These are phyloP conservation scores for Heliamphora exappendiculata DNA, from an alignment of 148 eudicot genomes.

Conservation along the genomic window DNA sequence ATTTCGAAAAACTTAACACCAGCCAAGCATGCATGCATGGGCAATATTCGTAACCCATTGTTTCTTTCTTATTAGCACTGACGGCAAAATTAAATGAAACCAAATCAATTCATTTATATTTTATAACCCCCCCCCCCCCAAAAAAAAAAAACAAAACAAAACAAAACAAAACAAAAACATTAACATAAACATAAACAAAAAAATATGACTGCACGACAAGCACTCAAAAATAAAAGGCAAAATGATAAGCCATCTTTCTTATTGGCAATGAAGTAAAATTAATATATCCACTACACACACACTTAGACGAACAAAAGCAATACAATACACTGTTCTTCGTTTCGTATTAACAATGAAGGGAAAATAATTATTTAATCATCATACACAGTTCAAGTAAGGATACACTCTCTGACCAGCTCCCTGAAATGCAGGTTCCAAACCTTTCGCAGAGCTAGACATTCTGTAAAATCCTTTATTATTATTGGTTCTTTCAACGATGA, in stretches of 20 bases:
- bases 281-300: neutral
- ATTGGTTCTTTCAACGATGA: constrained; percentile 1
- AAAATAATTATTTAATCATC: neutral
- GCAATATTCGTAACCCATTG: neutral
- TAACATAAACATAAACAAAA: too few relatives aligned
- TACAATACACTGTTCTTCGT: neutral
- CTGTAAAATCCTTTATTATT: constrained; percentile 7
- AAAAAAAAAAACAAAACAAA: too few relatives aligned
- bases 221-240: neutral
- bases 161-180: too few relatives aligned
- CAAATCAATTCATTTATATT: neutral
- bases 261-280: neutral
- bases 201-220: neutral
- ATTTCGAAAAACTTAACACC: too few relatives aligned
- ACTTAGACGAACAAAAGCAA: neutral
- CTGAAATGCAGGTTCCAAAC: constrained; percentile 90
- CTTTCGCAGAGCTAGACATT: constrained; percentile 77
- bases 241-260: neutral
- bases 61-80: neutral
- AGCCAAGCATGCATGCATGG: neutral
- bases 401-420: constrained; percentile 89
- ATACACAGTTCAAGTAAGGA: constrained; percentile 41
- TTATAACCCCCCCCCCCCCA: too few relatives aligned
- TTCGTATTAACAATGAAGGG: neutral
- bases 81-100: neutral